These are phyloP conservation scores for Candida maris DNA, from an alignment of 805 yeast species.

Conservation along the genomic window DNA sequence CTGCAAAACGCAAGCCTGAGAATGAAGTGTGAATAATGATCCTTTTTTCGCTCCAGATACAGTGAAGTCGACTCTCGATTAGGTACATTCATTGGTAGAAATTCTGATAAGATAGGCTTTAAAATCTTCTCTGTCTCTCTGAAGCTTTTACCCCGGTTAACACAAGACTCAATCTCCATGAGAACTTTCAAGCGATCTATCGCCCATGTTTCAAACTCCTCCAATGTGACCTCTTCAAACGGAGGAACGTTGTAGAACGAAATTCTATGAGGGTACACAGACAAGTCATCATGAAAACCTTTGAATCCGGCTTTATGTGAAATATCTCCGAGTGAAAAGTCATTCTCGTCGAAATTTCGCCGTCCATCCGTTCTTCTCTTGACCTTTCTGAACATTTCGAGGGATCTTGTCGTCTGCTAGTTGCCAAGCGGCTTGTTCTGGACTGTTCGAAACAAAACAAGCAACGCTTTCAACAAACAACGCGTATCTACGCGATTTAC, in stretches of 20 bases:
- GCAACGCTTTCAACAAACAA: too few species aligned
- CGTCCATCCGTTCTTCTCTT: conserved; percentile 74
- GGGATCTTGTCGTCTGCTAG: not conserved
- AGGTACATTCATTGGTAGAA: conserved; percentile 59
- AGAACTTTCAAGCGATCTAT: conserved; percentile 82
- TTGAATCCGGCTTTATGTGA: conserved; percentile 24
- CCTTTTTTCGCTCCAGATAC: conserved; percentile 70
- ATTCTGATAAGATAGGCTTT: conserved; percentile 60
- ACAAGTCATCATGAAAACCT: conserved; percentile 28
- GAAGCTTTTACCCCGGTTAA: conserved; percentile 57
- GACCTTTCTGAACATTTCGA: conserved; percentile 76
- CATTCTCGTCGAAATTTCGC: conserved; percentile 48
- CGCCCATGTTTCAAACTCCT: conserved; percentile 94
- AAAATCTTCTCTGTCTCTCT: conserved; percentile 65
- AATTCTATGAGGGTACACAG: conserved; percentile 50
- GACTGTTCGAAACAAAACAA: too few species aligned
- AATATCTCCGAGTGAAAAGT: conserved; percentile 29
- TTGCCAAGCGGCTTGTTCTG: not conserved
- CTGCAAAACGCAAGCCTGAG: conserved; percentile 87
- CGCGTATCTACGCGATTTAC: too few species aligned
- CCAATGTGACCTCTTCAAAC: conserved; percentile 78
- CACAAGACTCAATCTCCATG: conserved; percentile 76
- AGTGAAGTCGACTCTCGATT: conserved; percentile 37
- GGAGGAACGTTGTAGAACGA: conserved; percentile 80
- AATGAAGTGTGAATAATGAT: conserved; percentile 88